These are phyloP conservation scores for Cryphonectria japonica DNA, from an alignment of 2,329 filamentous ascomycete species.

Conservation along the genomic window DNA sequence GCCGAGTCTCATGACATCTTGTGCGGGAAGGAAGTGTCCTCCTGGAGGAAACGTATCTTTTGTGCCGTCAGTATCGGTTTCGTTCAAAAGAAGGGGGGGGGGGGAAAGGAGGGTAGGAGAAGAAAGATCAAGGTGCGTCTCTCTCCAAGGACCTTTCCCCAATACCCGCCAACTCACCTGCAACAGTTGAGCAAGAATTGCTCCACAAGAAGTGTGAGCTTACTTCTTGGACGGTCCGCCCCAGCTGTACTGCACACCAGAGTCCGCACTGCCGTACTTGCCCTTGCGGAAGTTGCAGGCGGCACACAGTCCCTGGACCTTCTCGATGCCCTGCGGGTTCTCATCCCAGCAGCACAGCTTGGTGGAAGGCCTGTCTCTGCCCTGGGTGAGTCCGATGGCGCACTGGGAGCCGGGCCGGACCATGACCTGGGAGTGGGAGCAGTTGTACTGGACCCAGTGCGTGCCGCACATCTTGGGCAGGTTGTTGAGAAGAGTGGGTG, in stretches of 20 bases:
- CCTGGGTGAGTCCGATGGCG: not conserved
- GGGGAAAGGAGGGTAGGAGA: not conserved
- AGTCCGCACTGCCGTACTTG: not conserved
- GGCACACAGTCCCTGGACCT: not conserved
- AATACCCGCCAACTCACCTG: too few relatives aligned
- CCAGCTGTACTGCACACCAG: not conserved
- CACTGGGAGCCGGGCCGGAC: not conserved
- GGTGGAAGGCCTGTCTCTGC: too few relatives aligned
- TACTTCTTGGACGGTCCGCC: too few relatives aligned
- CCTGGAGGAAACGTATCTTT: not conserved
- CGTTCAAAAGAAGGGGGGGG: too few relatives aligned
- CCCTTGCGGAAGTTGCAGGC: not conserved
- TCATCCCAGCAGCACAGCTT: constrained; percentile 5
- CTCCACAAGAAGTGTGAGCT: too few relatives aligned
- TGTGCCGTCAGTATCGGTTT: too few relatives aligned
- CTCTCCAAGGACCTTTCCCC: too few relatives aligned
- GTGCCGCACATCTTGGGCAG: constrained; percentile 1
- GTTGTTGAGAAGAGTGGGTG: too few relatives aligned
- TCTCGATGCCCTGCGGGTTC: not conserved
- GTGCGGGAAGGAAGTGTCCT: too few relatives aligned
- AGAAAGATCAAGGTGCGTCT: not conserved
- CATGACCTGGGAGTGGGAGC: not conserved
- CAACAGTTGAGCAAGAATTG: too few relatives aligned
- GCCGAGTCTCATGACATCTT: not conserved
- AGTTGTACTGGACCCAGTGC: not conserved